Base-by-base conservation (phyloP, 345 rosid genomes). In the Rhodamnia argentea region DNA sequence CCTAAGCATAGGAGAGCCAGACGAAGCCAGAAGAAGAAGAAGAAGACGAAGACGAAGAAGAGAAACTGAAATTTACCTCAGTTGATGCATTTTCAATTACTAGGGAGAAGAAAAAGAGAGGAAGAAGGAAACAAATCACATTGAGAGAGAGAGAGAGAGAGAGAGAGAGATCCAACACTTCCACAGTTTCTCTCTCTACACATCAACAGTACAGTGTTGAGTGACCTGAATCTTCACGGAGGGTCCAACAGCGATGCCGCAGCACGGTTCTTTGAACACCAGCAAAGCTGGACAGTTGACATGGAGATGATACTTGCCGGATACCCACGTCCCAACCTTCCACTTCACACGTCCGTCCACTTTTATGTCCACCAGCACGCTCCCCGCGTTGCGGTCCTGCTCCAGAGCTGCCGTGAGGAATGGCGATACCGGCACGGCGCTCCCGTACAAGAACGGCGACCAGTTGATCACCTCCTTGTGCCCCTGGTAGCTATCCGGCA, bases 301-400 rank as follows among this genome's bases (percentile, higher is more conserved):
- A 7, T 87, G 89, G 78, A 97, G 56, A 5, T 85, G 94, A 86
- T 96, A 96, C 85, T 83, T 85, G 5, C 97, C 94, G 0, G 98
- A 95, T 50, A 93, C 83, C 95, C 95, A 95, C 10, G 98, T 87
- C 5, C 99, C 99, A 12, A 95, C 96, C 83, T 92, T 95, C 96
- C 95, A 96, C 87, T 86, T 93, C 55, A 94, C 83, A 40, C 64
- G 86, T 32, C 98, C 98, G 2, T 91, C 90, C 42, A 93, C 86
- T 90, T 92, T 94, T 56, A 96, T 76, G 47, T 92, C 88, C 27
- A 95, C 29, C 58, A 96, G 87, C 70, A 95, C 87, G 85, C 86
- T 84, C 52, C 96, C 99, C 5, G 95, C 90, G 57, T 60, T 87
- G 76, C 88, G 83, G 86, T 96, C 99, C 88, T 94, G 91, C 22